Percentiles rank a stretch among this genome's conserved stretches.
Evolutionary conservation across 2,329 filamentous ascomycete genomes (phyloP).

Genomic region (Trichoderma asperellum): DNA sequence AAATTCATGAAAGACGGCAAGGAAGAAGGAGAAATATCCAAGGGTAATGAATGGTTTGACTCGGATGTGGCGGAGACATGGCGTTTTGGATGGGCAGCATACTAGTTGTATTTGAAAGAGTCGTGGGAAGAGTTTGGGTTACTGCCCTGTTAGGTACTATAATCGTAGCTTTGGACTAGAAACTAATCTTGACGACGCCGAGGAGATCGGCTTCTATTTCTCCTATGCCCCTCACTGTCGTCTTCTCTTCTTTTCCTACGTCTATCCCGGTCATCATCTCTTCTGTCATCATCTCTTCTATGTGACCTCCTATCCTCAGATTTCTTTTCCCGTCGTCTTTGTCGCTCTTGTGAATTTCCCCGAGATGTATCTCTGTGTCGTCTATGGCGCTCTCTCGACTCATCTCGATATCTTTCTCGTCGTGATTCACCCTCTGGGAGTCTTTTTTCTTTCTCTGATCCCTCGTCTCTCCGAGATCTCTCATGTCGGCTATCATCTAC

Average conservation of each 20-base stretch:
- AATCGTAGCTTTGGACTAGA: constrained; percentile 1
- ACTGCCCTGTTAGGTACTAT: constrained; percentile 29
- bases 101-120: constrained; percentile 3
- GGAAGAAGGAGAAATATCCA: neutral
- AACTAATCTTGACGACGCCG: constrained; percentile 37
- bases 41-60: neutral
- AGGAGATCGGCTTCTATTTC: constrained; percentile 50
- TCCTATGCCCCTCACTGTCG: constrained; percentile 32
- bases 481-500: constrained; percentile 38
- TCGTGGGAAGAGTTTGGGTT: constrained; percentile 28
- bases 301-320: constrained; percentile 31
- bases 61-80: constrained; percentile 10
- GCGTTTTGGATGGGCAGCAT: constrained; percentile 4
- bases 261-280: constrained; percentile 39
- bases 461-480: constrained; percentile 47
- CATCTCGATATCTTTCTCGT: constrained; percentile 38
- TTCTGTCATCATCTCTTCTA: constrained; percentile 37
- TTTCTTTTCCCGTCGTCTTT: constrained; percentile 35
- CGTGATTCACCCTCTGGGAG: constrained; percentile 40
- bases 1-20: constrained; percentile 38
- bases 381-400: constrained; percentile 37
- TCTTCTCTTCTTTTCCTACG: constrained; percentile 38
- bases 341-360: constrained; percentile 30
- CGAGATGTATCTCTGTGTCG: constrained; percentile 31
- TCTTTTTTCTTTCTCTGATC: constrained; percentile 36